These are phyloP conservation scores for Trichosporon ovoides DNA, from an alignment of 1,284 basidiomycete species.

Conservation along the genomic window DNA sequence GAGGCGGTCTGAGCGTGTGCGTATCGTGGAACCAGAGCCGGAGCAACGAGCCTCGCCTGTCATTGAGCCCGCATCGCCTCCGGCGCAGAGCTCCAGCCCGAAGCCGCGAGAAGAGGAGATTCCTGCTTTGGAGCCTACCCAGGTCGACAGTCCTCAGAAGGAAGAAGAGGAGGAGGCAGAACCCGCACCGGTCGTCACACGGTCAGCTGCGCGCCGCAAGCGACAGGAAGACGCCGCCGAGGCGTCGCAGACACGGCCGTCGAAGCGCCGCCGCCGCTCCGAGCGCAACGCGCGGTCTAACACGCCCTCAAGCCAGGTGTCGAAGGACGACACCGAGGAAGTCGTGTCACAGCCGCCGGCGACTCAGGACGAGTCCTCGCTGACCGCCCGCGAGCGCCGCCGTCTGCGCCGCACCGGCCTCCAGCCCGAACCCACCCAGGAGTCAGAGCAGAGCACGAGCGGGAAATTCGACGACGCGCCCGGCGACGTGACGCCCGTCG, in stretches of 20 bases:
- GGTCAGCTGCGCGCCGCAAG: slow-evolving; percentile 14
- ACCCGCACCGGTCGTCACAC: slow-evolving; percentile 1
- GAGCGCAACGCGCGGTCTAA: not conserved
- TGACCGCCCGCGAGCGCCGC: not conserved
- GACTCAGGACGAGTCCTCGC: not conserved
- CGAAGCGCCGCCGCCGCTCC: slow-evolving; percentile 6
- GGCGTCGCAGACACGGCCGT: not conserved
- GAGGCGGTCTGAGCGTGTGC: not conserved
- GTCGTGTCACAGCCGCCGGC: not conserved
- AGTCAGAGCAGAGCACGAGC: not conserved
- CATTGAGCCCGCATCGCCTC: not conserved
- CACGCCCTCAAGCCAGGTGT: not conserved
- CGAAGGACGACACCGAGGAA: not conserved
- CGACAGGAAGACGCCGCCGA: slow-evolving; percentile 6
- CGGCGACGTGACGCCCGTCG: slow-evolving; percentile 9
- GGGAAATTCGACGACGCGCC: slow-evolving; percentile 8
- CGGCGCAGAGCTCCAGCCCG: not conserved
- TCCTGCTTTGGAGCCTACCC: not conserved
- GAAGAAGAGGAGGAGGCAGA: not conserved
- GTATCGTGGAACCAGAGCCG: not conserved
- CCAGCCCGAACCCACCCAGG: not conserved
- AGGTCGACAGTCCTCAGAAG: not conserved
- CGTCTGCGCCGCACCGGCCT: not conserved
- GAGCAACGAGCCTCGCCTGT: not conserved
- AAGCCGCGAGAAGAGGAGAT: not conserved